A percentile compares a stretch with the other conserved stretches of the same genome.
Conservation (phyloP, 148 eudicot genomes). For the Drosera capensis region DNA sequence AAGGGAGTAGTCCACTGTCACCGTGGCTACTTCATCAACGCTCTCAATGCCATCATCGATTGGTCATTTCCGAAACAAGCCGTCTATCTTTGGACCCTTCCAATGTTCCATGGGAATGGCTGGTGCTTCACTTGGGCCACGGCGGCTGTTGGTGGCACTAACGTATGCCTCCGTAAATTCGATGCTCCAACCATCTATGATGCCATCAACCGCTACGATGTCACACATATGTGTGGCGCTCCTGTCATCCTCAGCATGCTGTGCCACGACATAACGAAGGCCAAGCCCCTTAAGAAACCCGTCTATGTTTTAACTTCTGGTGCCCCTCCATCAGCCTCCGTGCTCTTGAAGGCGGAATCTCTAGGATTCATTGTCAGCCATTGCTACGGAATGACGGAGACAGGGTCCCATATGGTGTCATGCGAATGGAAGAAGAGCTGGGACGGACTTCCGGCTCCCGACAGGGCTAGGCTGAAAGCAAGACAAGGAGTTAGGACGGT, state of each 20-base stretch:
- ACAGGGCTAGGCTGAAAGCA: conserved; percentile 25
- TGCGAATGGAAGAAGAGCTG: conserved; percentile 34
- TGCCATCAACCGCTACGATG: conserved; percentile 14
- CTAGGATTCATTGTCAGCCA: conserved; percentile 31
- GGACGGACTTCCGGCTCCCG: conserved; percentile 20
- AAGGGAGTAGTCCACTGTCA: conserved; percentile 45
- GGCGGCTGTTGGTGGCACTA: conserved; percentile 35
- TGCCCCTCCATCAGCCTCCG: conserved; percentile 29
- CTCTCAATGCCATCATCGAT: conserved; percentile 18
- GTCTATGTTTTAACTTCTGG: conserved; percentile 26
- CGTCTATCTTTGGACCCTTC: conserved; percentile 38
- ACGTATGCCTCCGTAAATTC: conserved; percentile 25
- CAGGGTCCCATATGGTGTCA: conserved; percentile 14
- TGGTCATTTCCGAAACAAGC: conserved; percentile 26
- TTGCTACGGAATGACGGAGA: conserved; percentile 35
- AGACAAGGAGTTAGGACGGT: conserved; percentile 34
- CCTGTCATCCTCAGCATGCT: conserved; percentile 23
- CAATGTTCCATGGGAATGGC: conserved; percentile 44
- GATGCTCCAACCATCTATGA: conserved; percentile 12
- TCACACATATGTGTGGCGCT: conserved; percentile 44
- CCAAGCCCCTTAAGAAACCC: conserved; percentile 6
- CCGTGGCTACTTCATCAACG: conserved; percentile 18
- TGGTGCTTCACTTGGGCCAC: conserved; percentile 38
- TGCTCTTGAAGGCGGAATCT: conserved; percentile 18
- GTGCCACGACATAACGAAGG: conserved; percentile 6